Percentiles rank a stretch among this genome's conserved stretches.
phyloP scores from a whole-genome alignment of 495 filamentous ascomycete species.

The Aspergillus kassunensis region DNA sequence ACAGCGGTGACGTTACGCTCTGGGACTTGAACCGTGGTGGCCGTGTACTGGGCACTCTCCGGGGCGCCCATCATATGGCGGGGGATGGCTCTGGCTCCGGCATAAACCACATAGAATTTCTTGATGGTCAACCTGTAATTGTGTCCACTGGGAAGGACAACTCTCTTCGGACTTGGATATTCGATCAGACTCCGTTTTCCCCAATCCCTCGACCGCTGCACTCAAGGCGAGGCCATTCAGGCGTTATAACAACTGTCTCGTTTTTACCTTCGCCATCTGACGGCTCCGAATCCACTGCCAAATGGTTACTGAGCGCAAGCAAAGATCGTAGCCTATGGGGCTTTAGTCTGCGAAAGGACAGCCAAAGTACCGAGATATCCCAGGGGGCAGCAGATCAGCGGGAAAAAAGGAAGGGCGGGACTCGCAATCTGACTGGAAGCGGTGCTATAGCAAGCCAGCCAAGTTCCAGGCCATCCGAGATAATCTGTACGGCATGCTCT shows the following conservation, averaged over 20 bases:
- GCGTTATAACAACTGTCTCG: conserved; percentile 68
- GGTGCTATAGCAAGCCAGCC: conserved; percentile 28
- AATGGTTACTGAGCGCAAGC: conserved; percentile 91
- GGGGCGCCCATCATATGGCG: conserved; percentile 76
- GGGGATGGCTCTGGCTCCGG: conserved; percentile 52
- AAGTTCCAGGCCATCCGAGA: conserved; percentile 74
- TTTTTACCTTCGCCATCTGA: conserved; percentile 86
- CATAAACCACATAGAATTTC: conserved; percentile 78
- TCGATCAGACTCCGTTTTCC: conserved; percentile 82
- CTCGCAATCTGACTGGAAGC: conserved; percentile 17
- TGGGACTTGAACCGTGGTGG: conserved; percentile 94
- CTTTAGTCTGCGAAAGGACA: conserved; percentile 90
- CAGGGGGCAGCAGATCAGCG: conserved; percentile 81
- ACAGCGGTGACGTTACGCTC: conserved; percentile 81
- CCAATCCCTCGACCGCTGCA: conserved; percentile 81
- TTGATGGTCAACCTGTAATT: conserved; percentile 85
- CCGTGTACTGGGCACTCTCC: conserved; percentile 72
- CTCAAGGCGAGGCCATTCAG: conserved; percentile 80
- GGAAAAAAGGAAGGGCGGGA: conserved; percentile 66
- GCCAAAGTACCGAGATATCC: conserved; percentile 88
- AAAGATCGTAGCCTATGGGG: conserved; percentile 89
- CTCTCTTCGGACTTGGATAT: conserved; percentile 90
- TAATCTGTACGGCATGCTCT: conserved; percentile 85
- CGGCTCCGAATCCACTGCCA: conserved; percentile 79
- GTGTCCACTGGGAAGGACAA: conserved; percentile 91